phyloP scores from a whole-genome alignment of 495 filamentous ascomycete species.

The Aspergillus taichungensis region DNA sequence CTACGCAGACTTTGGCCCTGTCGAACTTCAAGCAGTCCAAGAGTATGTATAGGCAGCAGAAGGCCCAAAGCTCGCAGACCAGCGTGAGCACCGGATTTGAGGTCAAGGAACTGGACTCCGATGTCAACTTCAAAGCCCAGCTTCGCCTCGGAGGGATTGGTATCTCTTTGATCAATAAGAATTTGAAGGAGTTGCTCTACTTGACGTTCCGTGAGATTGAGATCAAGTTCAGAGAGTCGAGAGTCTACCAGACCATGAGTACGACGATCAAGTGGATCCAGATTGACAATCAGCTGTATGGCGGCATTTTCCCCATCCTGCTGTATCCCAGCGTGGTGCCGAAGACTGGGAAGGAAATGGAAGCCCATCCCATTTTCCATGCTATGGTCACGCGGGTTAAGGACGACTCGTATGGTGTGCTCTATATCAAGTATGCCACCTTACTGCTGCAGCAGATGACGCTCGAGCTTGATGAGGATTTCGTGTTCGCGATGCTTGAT shows the following conservation, averaged over 20 bases:
- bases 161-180: conserved; percentile 85
- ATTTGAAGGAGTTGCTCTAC: conserved; percentile 87
- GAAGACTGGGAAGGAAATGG: conserved; percentile 94
- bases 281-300: conserved; percentile 97
- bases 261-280: conserved; percentile 96
- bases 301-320: conserved; percentile 95
- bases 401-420: conserved; percentile 94
- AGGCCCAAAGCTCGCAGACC: conserved; percentile 43
- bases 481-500: conserved; percentile 90
- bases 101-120: conserved; percentile 81
- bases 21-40: conserved; percentile 93
- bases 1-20: conserved; percentile 85
- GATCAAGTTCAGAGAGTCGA: conserved; percentile 85
- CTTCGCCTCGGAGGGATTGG: conserved; percentile 84
- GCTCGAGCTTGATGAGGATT: conserved; percentile 93
- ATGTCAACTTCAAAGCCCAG: conserved; percentile 79
- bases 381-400: conserved; percentile 88
- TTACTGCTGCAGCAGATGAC: conserved; percentile 96
- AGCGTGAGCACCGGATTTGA: conserved; percentile 70
- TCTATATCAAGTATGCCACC: conserved; percentile 98
- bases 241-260: conserved; percentile 81
- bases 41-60: conserved; percentile 87
- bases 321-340: conserved; percentile 98
- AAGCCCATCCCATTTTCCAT: conserved; percentile 90
- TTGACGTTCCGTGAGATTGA: conserved; percentile 89